These are phyloP conservation scores for Golubevia sp. DNA, from an alignment of 1,284 basidiomycete species.

Conservation along the genomic window DNA sequence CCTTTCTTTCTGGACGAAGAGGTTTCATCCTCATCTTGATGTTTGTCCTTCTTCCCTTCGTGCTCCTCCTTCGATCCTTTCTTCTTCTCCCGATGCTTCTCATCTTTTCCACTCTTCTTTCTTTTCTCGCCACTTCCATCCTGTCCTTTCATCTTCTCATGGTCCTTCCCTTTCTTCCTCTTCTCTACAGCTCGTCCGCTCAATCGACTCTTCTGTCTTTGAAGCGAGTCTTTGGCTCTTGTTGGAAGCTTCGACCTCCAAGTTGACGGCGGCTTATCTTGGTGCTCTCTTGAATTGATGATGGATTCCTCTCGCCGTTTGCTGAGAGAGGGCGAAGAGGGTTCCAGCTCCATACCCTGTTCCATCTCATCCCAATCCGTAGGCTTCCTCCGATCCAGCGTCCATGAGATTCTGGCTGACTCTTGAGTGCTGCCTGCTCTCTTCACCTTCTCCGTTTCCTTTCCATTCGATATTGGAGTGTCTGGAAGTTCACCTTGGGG, in stretches of 20 bases:
- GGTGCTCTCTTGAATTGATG: background rate
- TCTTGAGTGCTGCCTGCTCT: background rate
- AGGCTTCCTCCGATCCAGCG: background rate
- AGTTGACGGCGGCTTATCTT: background rate
- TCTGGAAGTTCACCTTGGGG: background rate
- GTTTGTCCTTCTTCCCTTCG: too few species aligned
- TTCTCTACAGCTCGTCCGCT: background rate
- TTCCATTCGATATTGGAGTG: background rate
- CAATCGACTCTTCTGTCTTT: too few species aligned
- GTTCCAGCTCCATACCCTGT: background rate
- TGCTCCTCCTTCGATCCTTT: too few species aligned
- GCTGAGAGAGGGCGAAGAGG: background rate
- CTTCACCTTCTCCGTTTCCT: background rate
- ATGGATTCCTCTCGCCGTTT: background rate
- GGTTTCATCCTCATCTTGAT: too few species aligned
- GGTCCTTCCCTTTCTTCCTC: background rate
- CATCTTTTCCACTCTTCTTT: background rate
- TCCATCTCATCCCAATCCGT: background rate
- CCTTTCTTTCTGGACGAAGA: too few species aligned
- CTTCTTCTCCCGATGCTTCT: background rate
- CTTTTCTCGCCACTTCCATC: constrained; percentile 1
- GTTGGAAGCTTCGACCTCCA: background rate
- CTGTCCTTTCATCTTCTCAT: constrained; percentile 1
- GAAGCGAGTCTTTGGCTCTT: too few species aligned
- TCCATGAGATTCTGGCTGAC: background rate